Evolutionary conservation across 257 asterid genomes (phyloP).

Genomic region (Solanum raphanifolium): DNA sequence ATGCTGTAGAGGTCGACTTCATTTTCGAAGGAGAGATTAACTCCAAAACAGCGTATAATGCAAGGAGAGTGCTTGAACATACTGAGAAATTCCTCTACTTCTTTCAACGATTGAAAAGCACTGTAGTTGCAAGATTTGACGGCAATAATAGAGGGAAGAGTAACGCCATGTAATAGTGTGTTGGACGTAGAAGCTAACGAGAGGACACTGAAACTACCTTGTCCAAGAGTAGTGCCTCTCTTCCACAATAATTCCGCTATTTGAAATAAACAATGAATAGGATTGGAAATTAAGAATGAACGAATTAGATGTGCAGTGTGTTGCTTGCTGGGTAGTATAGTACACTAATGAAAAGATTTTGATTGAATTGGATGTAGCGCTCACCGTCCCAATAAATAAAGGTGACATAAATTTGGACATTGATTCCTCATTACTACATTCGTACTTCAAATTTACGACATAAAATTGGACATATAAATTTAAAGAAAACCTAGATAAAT

Average conservation of each 20-base stretch:
- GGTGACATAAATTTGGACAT: no score
- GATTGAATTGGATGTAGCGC: no score
- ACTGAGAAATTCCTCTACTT: not conserved
- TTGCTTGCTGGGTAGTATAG: no score
- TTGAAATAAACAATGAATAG: not conserved
- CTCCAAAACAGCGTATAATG: not conserved
- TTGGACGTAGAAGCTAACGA: not conserved
- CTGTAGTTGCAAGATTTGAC: not conserved
- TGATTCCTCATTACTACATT: no score
- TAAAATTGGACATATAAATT: no score
- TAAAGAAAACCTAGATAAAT: no score
- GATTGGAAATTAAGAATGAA: no score
- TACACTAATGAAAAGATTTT: no score
- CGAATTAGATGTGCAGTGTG: no score
- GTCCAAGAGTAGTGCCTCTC: not conserved
- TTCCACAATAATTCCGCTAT: not conserved
- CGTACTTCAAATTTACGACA: no score
- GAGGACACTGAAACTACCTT: not conserved
- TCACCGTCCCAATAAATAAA: no score
- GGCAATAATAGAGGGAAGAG: not conserved
- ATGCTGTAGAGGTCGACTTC: not conserved
- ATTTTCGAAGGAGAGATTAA: not conserved
- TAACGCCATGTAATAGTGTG: not conserved
- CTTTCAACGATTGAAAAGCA: not conserved
- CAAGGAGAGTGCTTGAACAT: not conserved